Conservation (phyloP, 352 stramenopile species). For the Globisporangium takayamanum region DNA sequence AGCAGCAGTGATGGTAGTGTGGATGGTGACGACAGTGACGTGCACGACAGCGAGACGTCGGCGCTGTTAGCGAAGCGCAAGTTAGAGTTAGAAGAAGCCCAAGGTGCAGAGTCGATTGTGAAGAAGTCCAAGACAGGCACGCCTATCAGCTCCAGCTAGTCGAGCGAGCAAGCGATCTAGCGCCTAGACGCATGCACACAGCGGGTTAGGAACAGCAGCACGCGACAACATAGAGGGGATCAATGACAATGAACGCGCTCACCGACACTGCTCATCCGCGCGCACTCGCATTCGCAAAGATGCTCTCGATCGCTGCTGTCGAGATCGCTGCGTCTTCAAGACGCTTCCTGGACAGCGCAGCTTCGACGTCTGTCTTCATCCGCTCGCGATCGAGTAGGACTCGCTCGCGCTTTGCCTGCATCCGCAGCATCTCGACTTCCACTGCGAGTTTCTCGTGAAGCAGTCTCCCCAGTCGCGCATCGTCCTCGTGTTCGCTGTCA, state of each 20-base stretch:
- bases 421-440: constrained; percentile 12
- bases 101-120: constrained; percentile 49
- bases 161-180: not conserved
- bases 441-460: constrained; percentile 13
- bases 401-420: constrained; percentile 26
- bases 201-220: constrained; percentile 6
- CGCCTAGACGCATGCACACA: not conserved
- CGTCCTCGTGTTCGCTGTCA: not conserved
- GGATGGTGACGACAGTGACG: constrained; percentile 23
- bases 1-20: not conserved
- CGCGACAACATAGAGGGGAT: constrained; percentile 13
- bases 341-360: constrained; percentile 22
- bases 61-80: constrained; percentile 49
- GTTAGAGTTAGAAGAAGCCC: constrained; percentile 44
- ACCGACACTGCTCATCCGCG: constrained; percentile 3
- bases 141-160: constrained; percentile 61
- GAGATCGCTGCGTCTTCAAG: constrained; percentile 25
- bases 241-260: constrained; percentile 7
- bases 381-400: constrained; percentile 21
- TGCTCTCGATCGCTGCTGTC: constrained; percentile 15
- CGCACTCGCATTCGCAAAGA: constrained; percentile 11
- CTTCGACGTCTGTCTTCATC: constrained; percentile 25
- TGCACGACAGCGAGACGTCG: constrained; percentile 14
- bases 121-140: constrained; percentile 72
- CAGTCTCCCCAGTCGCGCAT: constrained; percentile 12